phyloP scores from a whole-genome alignment of 2,329 filamentous ascomycete species.

The Botrytis medusae region DNA sequence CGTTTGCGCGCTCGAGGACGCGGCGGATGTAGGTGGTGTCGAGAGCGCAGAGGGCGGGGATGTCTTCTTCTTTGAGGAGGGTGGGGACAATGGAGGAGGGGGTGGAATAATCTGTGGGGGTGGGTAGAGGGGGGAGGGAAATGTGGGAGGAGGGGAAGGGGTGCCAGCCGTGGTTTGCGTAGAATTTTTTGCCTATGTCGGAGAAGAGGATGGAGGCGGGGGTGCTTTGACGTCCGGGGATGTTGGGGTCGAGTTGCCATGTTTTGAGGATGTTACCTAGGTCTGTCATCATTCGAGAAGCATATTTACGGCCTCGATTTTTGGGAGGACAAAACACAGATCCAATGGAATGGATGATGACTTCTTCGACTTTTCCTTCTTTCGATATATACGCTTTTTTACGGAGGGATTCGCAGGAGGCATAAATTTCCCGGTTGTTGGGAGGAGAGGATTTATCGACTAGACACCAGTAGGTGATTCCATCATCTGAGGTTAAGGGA shows the following conservation, averaged over 20 bases:
- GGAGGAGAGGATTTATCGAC: slow-evolving; percentile 47
- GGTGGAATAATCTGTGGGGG: slow-evolving; percentile 35
- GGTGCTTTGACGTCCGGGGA: slow-evolving; percentile 41
- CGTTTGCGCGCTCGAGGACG: slow-evolving; percentile 46
- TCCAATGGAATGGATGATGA: slow-evolving; percentile 70
- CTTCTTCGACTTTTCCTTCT: slow-evolving; percentile 49
- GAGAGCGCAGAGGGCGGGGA: slow-evolving; percentile 59
- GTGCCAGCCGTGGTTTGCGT: slow-evolving; percentile 74
- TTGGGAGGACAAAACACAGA: slow-evolving; percentile 74
- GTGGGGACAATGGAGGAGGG: slow-evolving; percentile 1
- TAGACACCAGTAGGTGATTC: slow-evolving; percentile 62
- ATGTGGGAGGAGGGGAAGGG: slow-evolving; percentile 72
- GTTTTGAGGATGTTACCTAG: slow-evolving; percentile 55
- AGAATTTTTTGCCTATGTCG: slow-evolving; percentile 82
- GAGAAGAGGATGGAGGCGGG: slow-evolving; percentile 81
- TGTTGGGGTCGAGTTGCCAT: slow-evolving; percentile 49
- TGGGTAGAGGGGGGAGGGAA: slow-evolving; percentile 51
- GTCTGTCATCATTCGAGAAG: slow-evolving; percentile 70
- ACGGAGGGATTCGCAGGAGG: slow-evolving; percentile 63
- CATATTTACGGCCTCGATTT: slow-evolving; percentile 73
- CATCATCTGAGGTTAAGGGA: slow-evolving; percentile 57
- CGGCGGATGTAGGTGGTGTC: slow-evolving; percentile 64
- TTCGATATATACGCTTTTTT: slow-evolving; percentile 56
- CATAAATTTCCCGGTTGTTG: slow-evolving; percentile 54
- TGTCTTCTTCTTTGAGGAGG: slow-evolving; percentile 56